Evolutionary conservation across 1,139 yeast species (phyloP).

Genomic region (Spathaspora jeffriesii): DNA sequence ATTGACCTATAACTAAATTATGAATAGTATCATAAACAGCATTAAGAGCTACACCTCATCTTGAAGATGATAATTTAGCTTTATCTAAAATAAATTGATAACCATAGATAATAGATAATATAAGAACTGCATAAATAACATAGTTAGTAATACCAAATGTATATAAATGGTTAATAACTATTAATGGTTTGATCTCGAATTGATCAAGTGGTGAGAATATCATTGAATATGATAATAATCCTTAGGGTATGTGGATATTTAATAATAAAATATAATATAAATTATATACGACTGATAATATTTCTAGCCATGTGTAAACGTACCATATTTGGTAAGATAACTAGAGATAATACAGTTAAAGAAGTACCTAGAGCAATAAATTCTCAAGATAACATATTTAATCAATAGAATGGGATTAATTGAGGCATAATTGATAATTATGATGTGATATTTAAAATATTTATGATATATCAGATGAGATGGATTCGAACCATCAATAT

Average conservation of each 20-base stretch:
- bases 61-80: not conserved
- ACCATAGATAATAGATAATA: conserved; percentile 4
- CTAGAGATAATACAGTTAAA: conserved; percentile 10
- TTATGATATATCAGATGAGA: conserved; percentile 11
- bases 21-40: not conserved
- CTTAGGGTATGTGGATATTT: not conserved
- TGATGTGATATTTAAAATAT: conserved; percentile 2
- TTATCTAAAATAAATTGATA: not conserved
- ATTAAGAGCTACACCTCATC: not conserved
- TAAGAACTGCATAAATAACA: conserved; percentile 7
- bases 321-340: conserved; percentile 12
- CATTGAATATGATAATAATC: conserved; percentile 1
- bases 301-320: conserved; percentile 13
- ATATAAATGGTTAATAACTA: conserved; percentile 10
- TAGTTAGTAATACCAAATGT: conserved; percentile 10
- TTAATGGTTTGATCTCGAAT: conserved; percentile 13
- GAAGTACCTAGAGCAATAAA: conserved; percentile 10
- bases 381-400: conserved; percentile 11
- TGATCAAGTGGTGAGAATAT: conserved; percentile 13
- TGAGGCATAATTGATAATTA: conserved; percentile 10
- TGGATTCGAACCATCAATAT: conserved; percentile 12
- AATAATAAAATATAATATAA: not conserved
- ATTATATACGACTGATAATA: conserved; percentile 12
- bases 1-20: not conserved
- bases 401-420: conserved; percentile 11